phyloP scores from a whole-genome alignment of 495 filamentous ascomycete species.

The Lentithecium fluviatile region DNA sequence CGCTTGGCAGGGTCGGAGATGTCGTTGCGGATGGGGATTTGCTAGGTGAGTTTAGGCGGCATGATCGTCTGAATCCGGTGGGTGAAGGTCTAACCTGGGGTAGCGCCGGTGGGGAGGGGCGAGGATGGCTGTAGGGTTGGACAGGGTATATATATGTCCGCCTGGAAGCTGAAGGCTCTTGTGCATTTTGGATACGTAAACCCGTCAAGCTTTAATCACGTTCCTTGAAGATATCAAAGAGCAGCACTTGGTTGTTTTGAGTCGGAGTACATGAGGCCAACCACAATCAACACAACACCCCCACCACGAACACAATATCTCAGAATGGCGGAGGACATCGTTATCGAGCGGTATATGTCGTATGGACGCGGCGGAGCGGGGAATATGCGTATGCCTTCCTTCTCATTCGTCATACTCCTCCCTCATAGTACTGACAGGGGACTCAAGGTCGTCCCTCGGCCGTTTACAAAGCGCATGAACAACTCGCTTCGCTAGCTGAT shows the following conservation, averaged over 20 bases:
- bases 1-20: constrained; percentile 31
- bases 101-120: too few relatives aligned
- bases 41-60: not conserved
- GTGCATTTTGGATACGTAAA: too few relatives aligned
- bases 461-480: constrained; percentile 14
- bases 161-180: too few relatives aligned
- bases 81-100: too few relatives aligned
- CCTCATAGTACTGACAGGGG: not conserved
- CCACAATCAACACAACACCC: not conserved
- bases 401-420: not conserved
- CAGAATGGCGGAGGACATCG: constrained; percentile 16
- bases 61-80: too few relatives aligned
- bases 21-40: not conserved
- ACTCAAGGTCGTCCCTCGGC: constrained; percentile 15
- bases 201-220: too few relatives aligned
- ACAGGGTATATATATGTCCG: too few relatives aligned
- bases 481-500: constrained; percentile 6
- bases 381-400: constrained; percentile 26
- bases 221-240: too few relatives aligned
- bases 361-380: constrained; percentile 30
- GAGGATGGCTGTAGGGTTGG: too few relatives aligned
- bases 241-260: too few relatives aligned
- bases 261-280: too few relatives aligned
- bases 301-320: not conserved
- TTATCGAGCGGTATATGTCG: constrained; percentile 16